Conservation (phyloP, 1,284 basidiomycete genomes). For the Papiliotrema fonsecae region DNA sequence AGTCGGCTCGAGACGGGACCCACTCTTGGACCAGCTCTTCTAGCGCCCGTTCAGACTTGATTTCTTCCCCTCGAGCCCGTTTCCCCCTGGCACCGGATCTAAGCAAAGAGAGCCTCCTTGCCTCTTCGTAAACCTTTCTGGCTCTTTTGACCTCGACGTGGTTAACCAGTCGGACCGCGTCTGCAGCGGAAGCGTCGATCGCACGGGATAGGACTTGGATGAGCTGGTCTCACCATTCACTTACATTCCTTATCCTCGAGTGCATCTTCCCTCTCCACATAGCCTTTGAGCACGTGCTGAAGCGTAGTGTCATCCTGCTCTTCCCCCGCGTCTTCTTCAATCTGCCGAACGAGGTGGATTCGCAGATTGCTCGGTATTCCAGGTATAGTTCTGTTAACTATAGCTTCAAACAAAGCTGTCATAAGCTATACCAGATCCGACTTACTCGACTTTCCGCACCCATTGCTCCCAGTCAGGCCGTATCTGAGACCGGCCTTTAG, state of each 20-base stretch:
- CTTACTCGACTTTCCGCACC: slow-evolving; percentile 56
- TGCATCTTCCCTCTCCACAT: slow-evolving; percentile 31
- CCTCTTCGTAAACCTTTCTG: slow-evolving; percentile 46
- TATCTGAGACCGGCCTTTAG: slow-evolving; percentile 56
- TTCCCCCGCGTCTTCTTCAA: slow-evolving; percentile 36
- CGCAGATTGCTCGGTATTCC: slow-evolving; percentile 54
- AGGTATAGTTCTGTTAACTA: slow-evolving; percentile 53
- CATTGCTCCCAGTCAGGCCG: slow-evolving; percentile 57
- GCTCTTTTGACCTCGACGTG: slow-evolving; percentile 20
- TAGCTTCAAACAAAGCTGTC: slow-evolving; percentile 49
- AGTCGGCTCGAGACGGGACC: slow-evolving; percentile 19
- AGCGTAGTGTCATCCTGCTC: slow-evolving; percentile 21
- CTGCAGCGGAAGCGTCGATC: slow-evolving; percentile 13
- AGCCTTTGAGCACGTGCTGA: slow-evolving; percentile 45
- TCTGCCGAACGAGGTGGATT: slow-evolving; percentile 56
- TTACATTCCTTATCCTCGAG: slow-evolving; percentile 35
- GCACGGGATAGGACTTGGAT: slow-evolving; percentile 7
- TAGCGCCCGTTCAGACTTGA: slow-evolving; percentile 30
- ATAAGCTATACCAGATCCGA: not conserved
- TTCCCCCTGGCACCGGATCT: slow-evolving; percentile 60
- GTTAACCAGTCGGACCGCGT: slow-evolving; percentile 35
- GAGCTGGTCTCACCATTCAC: slow-evolving; percentile 6
- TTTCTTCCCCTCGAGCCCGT: slow-evolving; percentile 55
- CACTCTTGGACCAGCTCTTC: slow-evolving; percentile 11
- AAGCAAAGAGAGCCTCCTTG: slow-evolving; percentile 56